These are phyloP conservation scores for Volvox africanus DNA, from an alignment of 139 green algal genomes.

Conservation along the genomic window DNA sequence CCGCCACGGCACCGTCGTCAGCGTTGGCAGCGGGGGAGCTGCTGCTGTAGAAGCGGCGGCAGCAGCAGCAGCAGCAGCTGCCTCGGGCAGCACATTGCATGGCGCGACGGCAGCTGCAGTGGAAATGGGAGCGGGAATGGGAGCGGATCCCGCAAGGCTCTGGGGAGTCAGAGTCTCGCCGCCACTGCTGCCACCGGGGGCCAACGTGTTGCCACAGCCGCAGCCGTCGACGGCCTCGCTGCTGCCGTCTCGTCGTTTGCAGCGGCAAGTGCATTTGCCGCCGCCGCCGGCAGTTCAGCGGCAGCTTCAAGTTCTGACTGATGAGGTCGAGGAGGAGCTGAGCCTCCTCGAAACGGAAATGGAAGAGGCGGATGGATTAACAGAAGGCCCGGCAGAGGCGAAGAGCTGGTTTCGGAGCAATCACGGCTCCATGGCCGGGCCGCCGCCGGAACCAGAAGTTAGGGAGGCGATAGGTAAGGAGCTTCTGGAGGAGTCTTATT, in stretches of 20 bases:
- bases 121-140: background rate
- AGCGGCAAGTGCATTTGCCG: background rate
- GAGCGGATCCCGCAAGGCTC: no score
- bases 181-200: no score
- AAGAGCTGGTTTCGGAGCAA: no score
- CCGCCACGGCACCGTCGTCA: background rate
- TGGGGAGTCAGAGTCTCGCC: no score
- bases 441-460: no score
- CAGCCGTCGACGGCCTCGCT: background rate
- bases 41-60: no score
- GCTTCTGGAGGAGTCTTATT: background rate
- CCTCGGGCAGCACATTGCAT: no score
- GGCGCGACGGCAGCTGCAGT: background rate
- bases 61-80: no score
- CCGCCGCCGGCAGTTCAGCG: background rate
- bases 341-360: background rate
- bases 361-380: background rate
- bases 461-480: no score
- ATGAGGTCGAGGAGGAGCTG: conserved; percentile 28
- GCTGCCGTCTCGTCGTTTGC: background rate
- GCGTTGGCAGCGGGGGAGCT: background rate
- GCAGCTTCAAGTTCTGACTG: background rate
- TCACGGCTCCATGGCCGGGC: no score
- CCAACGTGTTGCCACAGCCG: no score
- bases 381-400: background rate